Base-by-base conservation (phyloP, 2,329 filamentous ascomycete genomes). In the Colletotrichum kahawae region DNA sequence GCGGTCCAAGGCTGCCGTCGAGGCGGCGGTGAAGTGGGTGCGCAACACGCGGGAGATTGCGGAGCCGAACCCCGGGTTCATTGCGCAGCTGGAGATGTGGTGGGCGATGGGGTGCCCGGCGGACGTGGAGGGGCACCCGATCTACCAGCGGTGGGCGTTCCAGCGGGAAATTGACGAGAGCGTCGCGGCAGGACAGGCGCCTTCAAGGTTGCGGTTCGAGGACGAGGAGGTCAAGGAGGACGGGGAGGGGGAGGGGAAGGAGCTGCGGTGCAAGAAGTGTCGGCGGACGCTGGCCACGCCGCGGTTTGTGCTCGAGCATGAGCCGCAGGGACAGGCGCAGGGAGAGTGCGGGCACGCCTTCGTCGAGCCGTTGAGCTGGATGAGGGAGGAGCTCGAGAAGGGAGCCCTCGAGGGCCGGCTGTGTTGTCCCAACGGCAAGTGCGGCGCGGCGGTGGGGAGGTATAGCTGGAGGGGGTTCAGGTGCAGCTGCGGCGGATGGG, bases 401-500 rank as follows among this genome's bases (percentile, higher is more conserved):
- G 95, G 95, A 33, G 91, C 93, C 76, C 88, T 98, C 29, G 95
- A 96, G 75, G 97, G 97, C 29, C 92, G 96, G 12, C 88, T 99
- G 36, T 91, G 92, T 74, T 99, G 97, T 81, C 96, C 97, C 12
- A 94, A 93, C 79, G 74, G 82, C 10, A 94, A 93, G 80, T 99
- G 97, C 83, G 92, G 91, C 62, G 92, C 94, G 54, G 95, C 95
- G 67, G 92, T 98, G 63, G 97, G 97, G 51, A 94, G 97, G 79
- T 99, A 98, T 82, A 94, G 96, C 67, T 99, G 97, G 97, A 95
- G 97, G 83, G 97, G 97, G 16, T 93, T 98, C 89, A 93, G 92
- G 82, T 99, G 97, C 86, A 97, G 92, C 81, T 99, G 97, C 83
- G 92, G 93, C 48, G 92, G 93, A 77, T 98, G 97, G 96, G 90